phyloP scores from a whole-genome alignment of 169 alveolate genomes.

The Eimeria necatrix region DNA sequence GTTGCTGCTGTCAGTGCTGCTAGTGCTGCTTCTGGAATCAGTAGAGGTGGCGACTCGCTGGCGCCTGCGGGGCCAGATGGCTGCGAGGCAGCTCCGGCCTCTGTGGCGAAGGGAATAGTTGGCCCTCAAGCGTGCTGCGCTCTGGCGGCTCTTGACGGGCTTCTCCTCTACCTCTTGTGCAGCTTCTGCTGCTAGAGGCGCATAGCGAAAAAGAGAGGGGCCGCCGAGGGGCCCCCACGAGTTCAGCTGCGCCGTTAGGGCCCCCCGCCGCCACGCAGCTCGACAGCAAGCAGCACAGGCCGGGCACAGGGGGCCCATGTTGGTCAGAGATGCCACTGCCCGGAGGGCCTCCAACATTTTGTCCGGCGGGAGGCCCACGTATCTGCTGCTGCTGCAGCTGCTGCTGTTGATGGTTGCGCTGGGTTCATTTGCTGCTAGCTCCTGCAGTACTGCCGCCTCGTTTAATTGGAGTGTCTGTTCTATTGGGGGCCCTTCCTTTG shows the following conservation, averaged over 20 bases:
- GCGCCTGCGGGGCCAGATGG: neutral
- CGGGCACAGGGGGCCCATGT: neutral
- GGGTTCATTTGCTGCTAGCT: neutral
- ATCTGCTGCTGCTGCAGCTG: constrained; percentile 29
- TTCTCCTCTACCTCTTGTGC: neutral
- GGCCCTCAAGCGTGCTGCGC: neutral
- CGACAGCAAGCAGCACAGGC: neutral
- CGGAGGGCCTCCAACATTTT: neutral
- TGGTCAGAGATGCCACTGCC: neutral
- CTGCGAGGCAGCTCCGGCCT: constrained; percentile 5
- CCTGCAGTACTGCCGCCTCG: neutral
- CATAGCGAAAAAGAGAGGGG: neutral
- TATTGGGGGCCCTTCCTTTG: neutral
- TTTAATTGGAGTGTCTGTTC: neutral
- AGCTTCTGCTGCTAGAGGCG: neutral
- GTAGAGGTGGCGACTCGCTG: neutral
- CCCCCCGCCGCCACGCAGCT: neutral
- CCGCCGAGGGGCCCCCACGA: neutral
- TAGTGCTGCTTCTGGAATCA: neutral
- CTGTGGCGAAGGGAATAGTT: neutral
- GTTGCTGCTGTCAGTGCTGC: neutral
- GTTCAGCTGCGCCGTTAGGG: neutral
- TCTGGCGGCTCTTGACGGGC: no score
- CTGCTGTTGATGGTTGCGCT: neutral
- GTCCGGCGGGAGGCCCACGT: neutral